These are phyloP conservation scores for Fonsecaea monophora DNA, from an alignment of 2,329 filamentous ascomycete species.

Conservation along the genomic window DNA sequence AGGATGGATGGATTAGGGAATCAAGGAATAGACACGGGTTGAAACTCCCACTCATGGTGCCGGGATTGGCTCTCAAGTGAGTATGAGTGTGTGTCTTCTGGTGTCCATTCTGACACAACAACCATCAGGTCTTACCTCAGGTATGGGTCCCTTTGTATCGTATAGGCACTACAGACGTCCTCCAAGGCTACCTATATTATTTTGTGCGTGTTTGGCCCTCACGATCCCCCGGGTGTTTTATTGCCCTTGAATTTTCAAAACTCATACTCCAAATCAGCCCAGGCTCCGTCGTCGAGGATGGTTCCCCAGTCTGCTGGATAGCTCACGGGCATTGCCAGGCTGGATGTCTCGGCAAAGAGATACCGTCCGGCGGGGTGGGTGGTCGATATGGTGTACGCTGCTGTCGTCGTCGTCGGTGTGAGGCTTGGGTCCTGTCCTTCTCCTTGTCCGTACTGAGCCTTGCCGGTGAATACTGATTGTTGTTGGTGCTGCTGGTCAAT, in stretches of 20 bases:
- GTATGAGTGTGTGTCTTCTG: no score
- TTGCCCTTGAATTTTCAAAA: constrained; percentile 14
- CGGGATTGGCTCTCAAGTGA: no score
- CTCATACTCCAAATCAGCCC: constrained; percentile 35
- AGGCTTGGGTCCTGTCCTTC: constrained; percentile 25
- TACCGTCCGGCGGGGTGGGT: constrained; percentile 17
- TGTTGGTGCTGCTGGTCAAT: background rate
- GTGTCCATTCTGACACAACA: no score
- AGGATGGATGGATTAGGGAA: no score
- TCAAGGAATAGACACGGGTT: no score
- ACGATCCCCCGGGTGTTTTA: background rate
- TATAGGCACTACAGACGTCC: constrained; percentile 3
- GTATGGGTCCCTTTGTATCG: no score
- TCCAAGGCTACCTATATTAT: no score
- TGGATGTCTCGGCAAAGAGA: constrained; percentile 22
- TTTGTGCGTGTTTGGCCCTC: no score
- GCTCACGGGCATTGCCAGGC: constrained; percentile 24
- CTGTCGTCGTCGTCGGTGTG: constrained; percentile 6
- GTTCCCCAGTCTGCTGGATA: constrained; percentile 30
- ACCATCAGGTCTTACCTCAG: no score
- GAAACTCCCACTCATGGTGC: no score
- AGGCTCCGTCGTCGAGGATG: constrained; percentile 31
- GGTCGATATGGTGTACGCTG: constrained; percentile 22
- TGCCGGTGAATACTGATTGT: constrained; percentile 10
- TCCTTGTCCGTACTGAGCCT: constrained; percentile 17